Evolutionary conservation across 768 basidiomycete species (phyloP).

Genomic region (Suillus lakei): DNA sequence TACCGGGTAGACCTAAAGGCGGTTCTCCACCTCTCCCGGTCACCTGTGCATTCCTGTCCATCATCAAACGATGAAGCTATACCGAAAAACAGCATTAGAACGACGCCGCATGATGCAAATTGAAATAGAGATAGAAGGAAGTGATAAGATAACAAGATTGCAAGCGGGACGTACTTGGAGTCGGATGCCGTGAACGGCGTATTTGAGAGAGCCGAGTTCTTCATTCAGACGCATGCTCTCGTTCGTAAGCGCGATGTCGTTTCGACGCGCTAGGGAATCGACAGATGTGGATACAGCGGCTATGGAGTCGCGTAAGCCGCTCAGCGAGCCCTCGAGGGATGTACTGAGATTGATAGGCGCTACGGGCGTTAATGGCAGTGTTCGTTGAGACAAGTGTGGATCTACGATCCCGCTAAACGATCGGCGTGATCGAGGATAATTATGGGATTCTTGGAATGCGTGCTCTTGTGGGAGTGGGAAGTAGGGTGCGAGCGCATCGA

Average conservation of each 20-base stretch:
- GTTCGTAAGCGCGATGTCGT: slow-evolving; percentile 69
- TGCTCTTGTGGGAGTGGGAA: slow-evolving; percentile 26
- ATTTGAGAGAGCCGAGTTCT: slow-evolving; percentile 71
- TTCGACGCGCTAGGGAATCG: slow-evolving; percentile 63
- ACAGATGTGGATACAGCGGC: slow-evolving; percentile 61
- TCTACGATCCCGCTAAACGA: slow-evolving; percentile 26
- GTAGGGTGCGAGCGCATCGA: slow-evolving; percentile 28
- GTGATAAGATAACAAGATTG: slow-evolving; percentile 10
- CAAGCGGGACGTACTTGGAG: slow-evolving; percentile 63
- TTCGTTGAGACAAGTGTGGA: slow-evolving; percentile 27
- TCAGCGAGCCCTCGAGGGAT: slow-evolving; percentile 67
- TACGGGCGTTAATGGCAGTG: slow-evolving; percentile 42
- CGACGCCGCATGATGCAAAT: slow-evolving; percentile 2
- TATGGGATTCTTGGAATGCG: slow-evolving; percentile 13
- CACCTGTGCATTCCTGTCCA: slow-evolving; percentile 70
- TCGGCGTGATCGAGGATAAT: slow-evolving; percentile 18
- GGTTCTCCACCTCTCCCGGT: slow-evolving; percentile 47
- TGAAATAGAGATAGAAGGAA: slow-evolving; percentile 13
- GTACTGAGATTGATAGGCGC: slow-evolving; percentile 67
- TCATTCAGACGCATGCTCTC: slow-evolving; percentile 76
- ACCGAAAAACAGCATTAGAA: slow-evolving; percentile 18
- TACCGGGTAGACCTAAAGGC: slow-evolving; percentile 20
- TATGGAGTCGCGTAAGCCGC: slow-evolving; percentile 61
- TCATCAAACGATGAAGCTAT: slow-evolving; percentile 73
- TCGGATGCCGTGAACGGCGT: slow-evolving; percentile 72